Evolutionary conservation across 1,284 basidiomycete genomes (phyloP).

Genomic region (Xerocomus nothofagi): DNA sequence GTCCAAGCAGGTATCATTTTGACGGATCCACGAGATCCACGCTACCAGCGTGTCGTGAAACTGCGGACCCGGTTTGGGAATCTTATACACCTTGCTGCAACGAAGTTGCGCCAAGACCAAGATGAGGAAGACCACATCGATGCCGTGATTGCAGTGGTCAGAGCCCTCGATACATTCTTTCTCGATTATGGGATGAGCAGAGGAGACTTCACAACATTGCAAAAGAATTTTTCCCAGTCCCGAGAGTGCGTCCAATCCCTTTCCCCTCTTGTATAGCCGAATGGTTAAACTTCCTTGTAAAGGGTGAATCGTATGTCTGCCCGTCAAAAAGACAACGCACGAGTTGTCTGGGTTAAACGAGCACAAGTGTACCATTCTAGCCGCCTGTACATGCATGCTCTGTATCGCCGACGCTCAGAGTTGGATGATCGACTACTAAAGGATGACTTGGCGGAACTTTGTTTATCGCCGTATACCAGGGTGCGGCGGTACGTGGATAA

Average conservation of each 20-base stretch:
- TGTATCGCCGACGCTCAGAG: constrained; percentile 79
- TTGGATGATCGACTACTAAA: constrained; percentile 79
- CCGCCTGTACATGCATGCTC: constrained; percentile 73
- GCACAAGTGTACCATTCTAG: constrained; percentile 76
- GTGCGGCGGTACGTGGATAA: constrained; percentile 59
- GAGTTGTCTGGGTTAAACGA: constrained; percentile 76
- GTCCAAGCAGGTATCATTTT: constrained; percentile 79
- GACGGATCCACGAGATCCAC: constrained; percentile 71
- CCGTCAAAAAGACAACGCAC: constrained; percentile 73
- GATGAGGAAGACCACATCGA: constrained; percentile 89
- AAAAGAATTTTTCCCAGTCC: constrained; percentile 67
- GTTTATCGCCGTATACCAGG: constrained; percentile 82
- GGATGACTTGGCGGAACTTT: constrained; percentile 77
- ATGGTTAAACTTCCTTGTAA: constrained; percentile 1
- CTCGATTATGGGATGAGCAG: constrained; percentile 71
- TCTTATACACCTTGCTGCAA: constrained; percentile 70
- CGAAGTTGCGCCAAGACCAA: constrained; percentile 56
- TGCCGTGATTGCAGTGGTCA: constrained; percentile 70
- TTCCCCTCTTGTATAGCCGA: background rate
- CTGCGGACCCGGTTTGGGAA: constrained; percentile 72
- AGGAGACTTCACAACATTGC: constrained; percentile 57
- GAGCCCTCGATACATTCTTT: constrained; percentile 73
- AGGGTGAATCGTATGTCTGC: constrained; percentile 69
- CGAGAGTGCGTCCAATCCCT: constrained; percentile 56
- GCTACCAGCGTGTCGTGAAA: constrained; percentile 64